These are phyloP conservation scores for Tetracentron sinense DNA, from an alignment of 164 flowering plant genomes.

Conservation along the genomic window DNA sequence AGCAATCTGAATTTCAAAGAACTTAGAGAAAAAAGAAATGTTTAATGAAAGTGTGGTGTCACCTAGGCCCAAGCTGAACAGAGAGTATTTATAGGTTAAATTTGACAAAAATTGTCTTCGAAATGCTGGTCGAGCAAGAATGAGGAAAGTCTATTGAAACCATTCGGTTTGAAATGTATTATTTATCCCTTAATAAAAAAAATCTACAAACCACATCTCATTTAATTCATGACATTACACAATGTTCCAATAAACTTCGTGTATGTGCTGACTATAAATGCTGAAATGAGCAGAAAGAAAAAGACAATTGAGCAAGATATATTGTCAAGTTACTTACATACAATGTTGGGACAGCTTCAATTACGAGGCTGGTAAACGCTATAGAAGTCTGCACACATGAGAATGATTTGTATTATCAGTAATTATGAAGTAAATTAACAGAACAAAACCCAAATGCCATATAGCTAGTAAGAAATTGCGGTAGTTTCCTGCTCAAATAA, in stretches of 20 bases:
- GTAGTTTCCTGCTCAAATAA: no score
- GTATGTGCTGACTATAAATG: no score
- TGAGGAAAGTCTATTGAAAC: no score
- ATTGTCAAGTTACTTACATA: constrained; percentile 39
- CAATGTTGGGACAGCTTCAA: constrained; percentile 73
- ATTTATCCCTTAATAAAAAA: no score
- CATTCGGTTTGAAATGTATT: background rate
- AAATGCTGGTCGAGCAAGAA: no score
- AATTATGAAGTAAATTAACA: background rate
- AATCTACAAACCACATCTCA: no score
- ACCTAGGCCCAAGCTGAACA: no score
- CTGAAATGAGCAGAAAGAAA: background rate
- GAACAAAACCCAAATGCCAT: background rate
- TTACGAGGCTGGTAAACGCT: constrained; percentile 66
- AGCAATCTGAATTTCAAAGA: background rate
- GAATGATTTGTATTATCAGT: constrained; percentile 8
- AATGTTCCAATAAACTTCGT: no score
- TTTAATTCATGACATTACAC: no score
- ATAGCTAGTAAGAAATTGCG: background rate
- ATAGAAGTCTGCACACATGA: constrained; percentile 60
- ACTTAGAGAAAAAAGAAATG: no score
- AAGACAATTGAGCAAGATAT: constrained; percentile 1
- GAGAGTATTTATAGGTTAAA: background rate
- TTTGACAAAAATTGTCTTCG: background rate
- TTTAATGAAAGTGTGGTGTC: no score